Base-by-base conservation (phyloP, 257 asterid species). In the Capsicum chinense region DNA sequence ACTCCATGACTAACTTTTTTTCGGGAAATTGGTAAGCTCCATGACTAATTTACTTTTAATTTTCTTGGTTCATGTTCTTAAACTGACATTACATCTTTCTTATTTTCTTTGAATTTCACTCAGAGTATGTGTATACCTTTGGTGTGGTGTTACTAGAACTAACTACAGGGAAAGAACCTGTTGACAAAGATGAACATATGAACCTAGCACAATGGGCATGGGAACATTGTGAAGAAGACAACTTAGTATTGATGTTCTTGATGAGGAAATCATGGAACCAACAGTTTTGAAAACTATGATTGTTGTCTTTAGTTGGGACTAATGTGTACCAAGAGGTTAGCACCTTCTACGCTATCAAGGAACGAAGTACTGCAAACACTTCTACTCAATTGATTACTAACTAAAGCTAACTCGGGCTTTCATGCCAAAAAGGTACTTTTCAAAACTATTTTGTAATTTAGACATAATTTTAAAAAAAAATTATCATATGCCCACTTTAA, bases 151-250 rank as follows among this genome's bases (percentile, higher is more conserved):
- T 90, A 48, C 56, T 90, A 21, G 92, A 90, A 48, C 85, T 90
- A 50, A 88, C 86, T 68, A 88, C 89, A 0, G 92, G 92, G 74
- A 83, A 89, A 74, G 92, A 92, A 86, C 90, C 97, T 9, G 89
- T 88, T 35, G 70, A 66, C 2, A 89, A 93, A 57, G 95, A 89
- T 3, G 95, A 94, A 87, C 89, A 92, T 14, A 85, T 88, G 6
- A 90, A 93, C 91, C 94, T 94, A 4, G 97, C 94, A 10, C 97
- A 95, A 84, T 94, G 99, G 98, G 98, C 98, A 6, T 95, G 80
- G 80, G 47, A 73, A 16, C 17, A 73, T 10, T 58, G 19, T 48
- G 89, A 88, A 79, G 91, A 92, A 81, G 97, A 88, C 42, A 90
- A 85, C 57, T 89, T 0, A 83, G 88, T 2, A 76, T 3, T 2